Evolutionary conservation across 1,284 basidiomycete species (phyloP).

Genomic region (Vanrija humicola): DNA sequence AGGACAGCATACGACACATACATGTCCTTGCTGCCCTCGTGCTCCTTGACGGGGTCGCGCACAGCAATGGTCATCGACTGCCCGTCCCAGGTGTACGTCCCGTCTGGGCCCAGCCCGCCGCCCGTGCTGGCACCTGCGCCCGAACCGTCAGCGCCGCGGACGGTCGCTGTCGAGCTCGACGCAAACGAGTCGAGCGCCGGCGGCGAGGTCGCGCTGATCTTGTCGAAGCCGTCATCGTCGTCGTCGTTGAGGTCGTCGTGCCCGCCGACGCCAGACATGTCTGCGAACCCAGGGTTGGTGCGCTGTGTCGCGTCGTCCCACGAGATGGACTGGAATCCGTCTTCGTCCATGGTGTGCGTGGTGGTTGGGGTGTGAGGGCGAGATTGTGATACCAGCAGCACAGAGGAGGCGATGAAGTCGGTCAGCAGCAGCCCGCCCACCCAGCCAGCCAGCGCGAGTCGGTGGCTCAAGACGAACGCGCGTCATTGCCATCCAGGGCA

Average conservation of each 20-base stretch:
- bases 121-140: slow-evolving; percentile 3
- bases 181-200: slow-evolving; percentile 5
- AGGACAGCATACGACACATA: slow-evolving; percentile 92
- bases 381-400: no score
- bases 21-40: slow-evolving; percentile 91
- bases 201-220: slow-evolving; percentile 28
- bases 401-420: no score
- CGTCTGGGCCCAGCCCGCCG: slow-evolving; percentile 1
- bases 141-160: background rate
- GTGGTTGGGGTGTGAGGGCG: slow-evolving; percentile 10
- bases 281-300: slow-evolving; percentile 12
- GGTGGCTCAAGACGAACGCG: no score
- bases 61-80: slow-evolving; percentile 74
- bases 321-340: slow-evolving; percentile 46
- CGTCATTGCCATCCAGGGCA: no score
- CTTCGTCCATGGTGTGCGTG: slow-evolving; percentile 29
- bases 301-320: slow-evolving; percentile 44
- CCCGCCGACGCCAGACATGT: slow-evolving; percentile 19
- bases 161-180: slow-evolving; percentile 2
- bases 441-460: no score
- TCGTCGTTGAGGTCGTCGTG: slow-evolving; percentile 16
- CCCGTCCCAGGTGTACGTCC: slow-evolving; percentile 66
- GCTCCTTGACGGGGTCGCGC: slow-evolving; percentile 88
- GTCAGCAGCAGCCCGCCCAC: no score
- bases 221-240: slow-evolving; percentile 43